Percentiles rank a stretch among this genome's conserved stretches.
Conservation (phyloP, 768 basidiomycete genomes). For the Kwoniella bestiolae region DNA sequence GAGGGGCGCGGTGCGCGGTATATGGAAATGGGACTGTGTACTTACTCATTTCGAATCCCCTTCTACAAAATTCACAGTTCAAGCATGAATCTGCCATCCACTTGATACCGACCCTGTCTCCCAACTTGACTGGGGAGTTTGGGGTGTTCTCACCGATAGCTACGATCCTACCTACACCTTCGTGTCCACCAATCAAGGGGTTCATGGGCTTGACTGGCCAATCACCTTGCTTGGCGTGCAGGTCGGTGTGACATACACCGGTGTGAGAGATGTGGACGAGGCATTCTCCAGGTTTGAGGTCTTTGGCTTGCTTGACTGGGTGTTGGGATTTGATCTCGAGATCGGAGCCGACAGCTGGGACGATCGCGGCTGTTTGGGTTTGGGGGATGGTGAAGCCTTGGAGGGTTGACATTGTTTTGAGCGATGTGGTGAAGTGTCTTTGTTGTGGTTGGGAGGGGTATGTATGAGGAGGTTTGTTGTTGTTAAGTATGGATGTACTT, state of each 20-base stretch:
- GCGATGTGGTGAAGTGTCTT: constrained; percentile 8
- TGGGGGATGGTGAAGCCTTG: constrained; percentile 21
- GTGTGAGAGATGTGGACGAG: constrained; percentile 76
- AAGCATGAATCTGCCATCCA: constrained; percentile 65
- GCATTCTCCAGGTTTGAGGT: constrained; percentile 29
- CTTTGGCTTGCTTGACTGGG: constrained; percentile 25
- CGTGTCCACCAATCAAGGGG: constrained; percentile 63
- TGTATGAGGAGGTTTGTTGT: not conserved
- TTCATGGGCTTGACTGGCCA: constrained; percentile 67
- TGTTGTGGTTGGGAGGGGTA: not conserved
- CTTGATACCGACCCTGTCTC: constrained; percentile 82
- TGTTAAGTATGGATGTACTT: not conserved
- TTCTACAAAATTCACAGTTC: constrained; percentile 74
- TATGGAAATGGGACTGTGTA: constrained; percentile 4
- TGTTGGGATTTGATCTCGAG: constrained; percentile 13
- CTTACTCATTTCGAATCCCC: constrained; percentile 66
- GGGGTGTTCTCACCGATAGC: constrained; percentile 73
- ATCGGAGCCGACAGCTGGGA: constrained; percentile 7
- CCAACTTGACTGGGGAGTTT: constrained; percentile 60
- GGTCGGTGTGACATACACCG: constrained; percentile 80
- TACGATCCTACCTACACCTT: constrained; percentile 79
- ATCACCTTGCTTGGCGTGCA: constrained; percentile 74
- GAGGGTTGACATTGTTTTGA: constrained; percentile 19
- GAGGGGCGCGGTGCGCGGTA: too few species aligned
- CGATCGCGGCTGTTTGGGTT: constrained; percentile 24